Base-by-base conservation (phyloP, 495 filamentous ascomycete species). In the Aspergillus avenaceus region DNA sequence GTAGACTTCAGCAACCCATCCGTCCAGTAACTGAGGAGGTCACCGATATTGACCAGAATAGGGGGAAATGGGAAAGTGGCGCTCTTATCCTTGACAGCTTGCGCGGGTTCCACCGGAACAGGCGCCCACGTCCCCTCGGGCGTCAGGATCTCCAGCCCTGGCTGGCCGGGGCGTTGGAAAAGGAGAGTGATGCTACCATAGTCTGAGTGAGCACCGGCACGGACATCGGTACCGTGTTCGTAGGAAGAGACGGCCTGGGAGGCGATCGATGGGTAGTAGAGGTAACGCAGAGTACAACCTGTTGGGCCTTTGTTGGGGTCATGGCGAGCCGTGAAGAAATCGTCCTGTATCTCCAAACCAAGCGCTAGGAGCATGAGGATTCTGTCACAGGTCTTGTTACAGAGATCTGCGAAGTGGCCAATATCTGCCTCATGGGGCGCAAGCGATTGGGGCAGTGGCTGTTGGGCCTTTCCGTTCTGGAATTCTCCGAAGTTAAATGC, bases 401-500 rank as follows among this genome's bases (percentile, higher is more conserved):
- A 97, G 22, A 79, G 69, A 25, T 72, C 61, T 18, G 80, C 72
- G 64, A 97, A 96, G 49, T 69, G 59, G 41, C 71, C 62, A 51
- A 97, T 77, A 9, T 84, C 72, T 8, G 71, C 50, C 60, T 87
- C 78, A 51, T 85, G 66, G 7, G 78, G 47, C 19, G 66, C 54
- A n/a, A 98, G 79, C 9, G 77, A 67, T 18, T 71, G 60, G 0
- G 92, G 89, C 8, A 97, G 75, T 24, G 88, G 85, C 63, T 97
- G 93, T 49, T 90, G 85, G 25, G 89, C 79, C 68, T 88, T 84
- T 61, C 78, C 76, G 54, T 84, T 53, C 40, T 70, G 38, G 67
- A 91, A 95, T 65, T 87, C 81, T 59, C 87, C 88, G 43, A 98
- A 84, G 70, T 98, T 98, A 76, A 98, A 88, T 37, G 86, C 89